These are phyloP conservation scores for Mentha longifolia DNA, from an alignment of 257 asterid species.

Conservation along the genomic window DNA sequence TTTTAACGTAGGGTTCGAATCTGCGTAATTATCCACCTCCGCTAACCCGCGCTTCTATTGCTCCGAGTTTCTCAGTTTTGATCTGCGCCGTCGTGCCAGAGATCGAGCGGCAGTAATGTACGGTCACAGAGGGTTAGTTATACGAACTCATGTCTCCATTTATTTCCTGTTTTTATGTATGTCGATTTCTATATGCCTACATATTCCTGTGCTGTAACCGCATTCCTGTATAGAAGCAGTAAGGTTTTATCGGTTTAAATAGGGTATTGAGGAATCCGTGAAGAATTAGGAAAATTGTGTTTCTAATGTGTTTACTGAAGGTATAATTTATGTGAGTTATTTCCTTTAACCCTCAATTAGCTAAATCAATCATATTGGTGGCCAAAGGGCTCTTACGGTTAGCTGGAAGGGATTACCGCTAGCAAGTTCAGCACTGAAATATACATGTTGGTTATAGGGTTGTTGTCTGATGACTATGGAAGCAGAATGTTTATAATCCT, in stretches of 20 bases:
- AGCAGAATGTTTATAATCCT: neutral
- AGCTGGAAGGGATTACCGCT: too few relatives aligned
- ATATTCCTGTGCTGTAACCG: too few relatives aligned
- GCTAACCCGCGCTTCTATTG: too few relatives aligned
- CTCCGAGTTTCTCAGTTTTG: neutral
- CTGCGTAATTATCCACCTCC: too few relatives aligned
- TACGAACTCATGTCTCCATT: slow-evolving; percentile 15
- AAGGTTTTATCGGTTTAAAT: too few relatives aligned
- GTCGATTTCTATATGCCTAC: neutral
- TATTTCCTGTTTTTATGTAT: neutral
- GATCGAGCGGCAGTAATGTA: slow-evolving; percentile 43
- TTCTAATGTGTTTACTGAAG: neutral
- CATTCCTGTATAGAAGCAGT: too few relatives aligned
- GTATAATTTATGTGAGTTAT: neutral
- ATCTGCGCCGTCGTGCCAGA: slow-evolving; percentile 14
- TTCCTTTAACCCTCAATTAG: neutral
- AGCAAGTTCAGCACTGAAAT: too few relatives aligned
- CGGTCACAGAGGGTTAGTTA: slow-evolving; percentile 54
- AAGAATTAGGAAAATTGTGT: neutral
- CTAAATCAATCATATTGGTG: too few relatives aligned
- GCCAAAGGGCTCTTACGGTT: too few relatives aligned
- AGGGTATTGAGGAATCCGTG: neutral
- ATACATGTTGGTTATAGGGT: neutral
- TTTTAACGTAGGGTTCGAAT: too few relatives aligned
- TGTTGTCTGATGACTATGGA: neutral